Percentiles rank a stretch among this genome's conserved stretches.
Evolutionary conservation across 2,329 filamentous ascomycete genomes (phyloP).

Genomic region (Volutella citrinella): DNA sequence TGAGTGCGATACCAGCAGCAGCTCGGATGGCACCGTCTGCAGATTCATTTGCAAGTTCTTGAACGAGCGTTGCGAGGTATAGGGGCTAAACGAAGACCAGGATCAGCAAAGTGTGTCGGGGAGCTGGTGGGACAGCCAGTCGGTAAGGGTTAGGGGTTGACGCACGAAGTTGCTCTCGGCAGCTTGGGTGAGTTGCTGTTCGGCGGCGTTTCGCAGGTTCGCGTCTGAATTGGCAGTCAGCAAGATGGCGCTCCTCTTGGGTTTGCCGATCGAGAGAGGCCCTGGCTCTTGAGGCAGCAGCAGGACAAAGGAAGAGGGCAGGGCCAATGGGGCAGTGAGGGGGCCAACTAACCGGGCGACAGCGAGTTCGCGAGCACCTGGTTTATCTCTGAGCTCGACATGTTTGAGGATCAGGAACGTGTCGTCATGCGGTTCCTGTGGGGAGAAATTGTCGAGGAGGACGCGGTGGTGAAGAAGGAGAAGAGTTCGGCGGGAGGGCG

Average conservation of each 20-base stretch:
- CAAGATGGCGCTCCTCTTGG: conserved; percentile 15
- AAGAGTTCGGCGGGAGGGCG: conserved; percentile 22
- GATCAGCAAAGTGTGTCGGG: conserved; percentile 22
- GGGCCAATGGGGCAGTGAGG: conserved; percentile 9
- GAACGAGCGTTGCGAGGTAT: conserved; percentile 89
- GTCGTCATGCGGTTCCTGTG: conserved; percentile 36
- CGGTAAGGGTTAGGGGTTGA: conserved; percentile 22
- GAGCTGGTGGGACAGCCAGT: conserved; percentile 14
- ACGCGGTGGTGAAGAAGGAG: conserved; percentile 7
- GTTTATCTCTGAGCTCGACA: conserved; percentile 87
- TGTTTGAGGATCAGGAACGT: conserved; percentile 42
- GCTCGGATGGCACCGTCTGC: conserved; percentile 82
- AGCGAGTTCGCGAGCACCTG: conserved; percentile 96
- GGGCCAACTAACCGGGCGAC: conserved; percentile 72
- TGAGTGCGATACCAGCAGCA: conserved; percentile 92
- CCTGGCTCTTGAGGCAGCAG: too few species aligned
- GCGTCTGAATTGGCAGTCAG: conserved; percentile 65
- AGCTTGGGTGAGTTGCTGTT: conserved; percentile 90
- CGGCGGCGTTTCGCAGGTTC: conserved; percentile 82
- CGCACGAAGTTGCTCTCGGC: conserved; percentile 93
- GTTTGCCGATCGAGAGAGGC: too few species aligned
- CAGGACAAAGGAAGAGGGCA: too few species aligned
- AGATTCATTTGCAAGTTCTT: conserved; percentile 89
- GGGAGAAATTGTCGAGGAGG: conserved; percentile 21
- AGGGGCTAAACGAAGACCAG: conserved; percentile 59